phyloP scores from a whole-genome alignment of 495 filamentous ascomycete genomes.

The Hyphodiscus hymeniophilus region DNA sequence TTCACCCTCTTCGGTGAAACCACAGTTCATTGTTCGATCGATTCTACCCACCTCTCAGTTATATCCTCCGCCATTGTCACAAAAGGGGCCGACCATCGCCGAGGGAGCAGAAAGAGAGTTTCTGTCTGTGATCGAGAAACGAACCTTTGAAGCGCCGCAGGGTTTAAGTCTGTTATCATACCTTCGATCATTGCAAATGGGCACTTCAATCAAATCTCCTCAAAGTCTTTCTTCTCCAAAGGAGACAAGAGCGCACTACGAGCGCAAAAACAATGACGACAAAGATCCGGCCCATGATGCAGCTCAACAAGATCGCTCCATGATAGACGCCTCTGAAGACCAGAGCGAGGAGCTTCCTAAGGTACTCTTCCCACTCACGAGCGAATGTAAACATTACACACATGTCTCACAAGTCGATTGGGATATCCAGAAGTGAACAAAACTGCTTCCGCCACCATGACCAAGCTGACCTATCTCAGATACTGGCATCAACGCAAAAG shows the following conservation, averaged over 20 bases:
- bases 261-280: too few relatives aligned
- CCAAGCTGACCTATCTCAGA: conserved; percentile 31
- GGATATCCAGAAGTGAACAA: conserved; percentile 66
- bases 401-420: conserved; percentile 54
- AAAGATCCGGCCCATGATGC: background rate
- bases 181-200: too few relatives aligned
- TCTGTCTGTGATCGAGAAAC: too few relatives aligned
- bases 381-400: conserved; percentile 57
- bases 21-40: too few relatives aligned
- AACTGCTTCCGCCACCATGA: background rate
- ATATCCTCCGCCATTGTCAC: too few relatives aligned
- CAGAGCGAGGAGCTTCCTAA: background rate
- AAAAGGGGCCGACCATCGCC: too few relatives aligned
- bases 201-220: background rate
- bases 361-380: conserved; percentile 28
- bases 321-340: background rate
- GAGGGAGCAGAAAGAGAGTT: too few relatives aligned
- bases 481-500: conserved; percentile 84
- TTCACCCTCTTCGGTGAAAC: too few relatives aligned
- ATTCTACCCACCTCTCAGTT: too few relatives aligned
- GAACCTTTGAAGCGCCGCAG: too few relatives aligned
- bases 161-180: too few relatives aligned
- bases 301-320: background rate
- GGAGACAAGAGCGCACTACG: too few relatives aligned
- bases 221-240: background rate